Conservation (phyloP, 768 basidiomycete species). For the Imleria badia region DNA sequence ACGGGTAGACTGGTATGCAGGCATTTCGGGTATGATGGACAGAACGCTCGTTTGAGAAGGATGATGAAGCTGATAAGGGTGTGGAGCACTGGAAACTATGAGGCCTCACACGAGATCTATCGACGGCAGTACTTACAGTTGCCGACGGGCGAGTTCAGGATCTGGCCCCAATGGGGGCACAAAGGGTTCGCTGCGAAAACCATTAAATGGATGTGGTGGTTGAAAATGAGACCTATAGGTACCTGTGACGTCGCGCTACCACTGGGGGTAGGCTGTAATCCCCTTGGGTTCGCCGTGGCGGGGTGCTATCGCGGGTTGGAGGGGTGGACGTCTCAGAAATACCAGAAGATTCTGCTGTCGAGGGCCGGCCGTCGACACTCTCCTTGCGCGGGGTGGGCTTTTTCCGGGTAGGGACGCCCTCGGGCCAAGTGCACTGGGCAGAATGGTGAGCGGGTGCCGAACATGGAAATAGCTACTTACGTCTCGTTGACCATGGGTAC, state of each 20-base stretch:
- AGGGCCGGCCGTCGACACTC: slow-evolving; percentile 60
- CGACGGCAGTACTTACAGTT: slow-evolving; percentile 40
- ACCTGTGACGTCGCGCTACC: slow-evolving; percentile 44
- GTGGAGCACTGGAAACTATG: slow-evolving; percentile 37
- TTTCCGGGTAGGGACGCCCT: slow-evolving; percentile 71
- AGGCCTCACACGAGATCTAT: slow-evolving; percentile 6
- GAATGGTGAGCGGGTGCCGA: slow-evolving; percentile 12
- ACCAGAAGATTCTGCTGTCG: slow-evolving; percentile 74
- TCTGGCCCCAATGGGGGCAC: slow-evolving; percentile 44
- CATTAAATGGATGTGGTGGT: slow-evolving; percentile 4
- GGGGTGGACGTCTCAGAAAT: slow-evolving; percentile 72
- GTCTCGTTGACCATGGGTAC: slow-evolving; percentile 81
- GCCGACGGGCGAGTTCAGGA: slow-evolving; percentile 44
- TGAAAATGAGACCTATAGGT: not conserved
- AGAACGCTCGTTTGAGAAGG: slow-evolving; percentile 45
- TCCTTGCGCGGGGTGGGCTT: slow-evolving; percentile 60
- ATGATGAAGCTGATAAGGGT: slow-evolving; percentile 44
- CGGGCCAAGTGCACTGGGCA: slow-evolving; percentile 79
- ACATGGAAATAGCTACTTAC: slow-evolving; percentile 39
- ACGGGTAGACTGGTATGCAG: slow-evolving; percentile 49
- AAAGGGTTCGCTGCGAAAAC: slow-evolving; percentile 43
- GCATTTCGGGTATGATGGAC: slow-evolving; percentile 60
- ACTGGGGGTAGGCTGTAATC: slow-evolving; percentile 40
- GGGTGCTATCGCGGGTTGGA: slow-evolving; percentile 65
- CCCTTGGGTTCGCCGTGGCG: slow-evolving; percentile 51